These are phyloP conservation scores for Eucalyptus urophylla DNA, from an alignment of 345 rosid species.

Conservation along the genomic window DNA sequence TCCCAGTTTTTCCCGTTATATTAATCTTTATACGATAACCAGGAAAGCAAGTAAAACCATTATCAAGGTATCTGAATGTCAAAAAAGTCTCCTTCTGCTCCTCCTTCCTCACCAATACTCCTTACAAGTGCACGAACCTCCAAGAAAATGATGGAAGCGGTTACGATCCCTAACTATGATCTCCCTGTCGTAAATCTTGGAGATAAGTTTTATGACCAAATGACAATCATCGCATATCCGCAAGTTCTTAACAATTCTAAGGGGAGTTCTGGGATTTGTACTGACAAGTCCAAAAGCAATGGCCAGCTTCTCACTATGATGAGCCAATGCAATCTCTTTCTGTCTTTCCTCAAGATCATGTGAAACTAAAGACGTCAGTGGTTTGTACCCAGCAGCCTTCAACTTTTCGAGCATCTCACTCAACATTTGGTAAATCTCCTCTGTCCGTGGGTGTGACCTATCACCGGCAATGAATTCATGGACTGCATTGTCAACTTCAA, in stretches of 20 bases:
- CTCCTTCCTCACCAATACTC: background rate
- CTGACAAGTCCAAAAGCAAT: background rate
- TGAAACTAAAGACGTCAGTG: background rate
- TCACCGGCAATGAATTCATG: conserved; percentile 3
- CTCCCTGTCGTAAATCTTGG: background rate
- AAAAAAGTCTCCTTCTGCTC: background rate
- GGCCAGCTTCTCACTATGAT: conserved; percentile 2
- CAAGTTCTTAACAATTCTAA: conserved; percentile 1
- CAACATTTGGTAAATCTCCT: background rate
- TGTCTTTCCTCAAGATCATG: background rate
- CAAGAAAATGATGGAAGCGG: background rate
- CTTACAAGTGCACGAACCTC: background rate
- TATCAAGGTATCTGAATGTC: background rate
- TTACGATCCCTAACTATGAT: conserved; percentile 1
- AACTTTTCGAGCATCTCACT: background rate
- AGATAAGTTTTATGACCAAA: background rate
- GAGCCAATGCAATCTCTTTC: background rate
- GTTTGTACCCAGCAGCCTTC: background rate
- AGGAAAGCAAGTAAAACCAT: background rate
- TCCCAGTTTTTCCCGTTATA: background rate
- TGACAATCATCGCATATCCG: conserved; percentile 3
- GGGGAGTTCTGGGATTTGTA: background rate
- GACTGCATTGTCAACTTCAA: background rate
- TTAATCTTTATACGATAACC: background rate
- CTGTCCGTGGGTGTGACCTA: background rate